Base-by-base conservation (phyloP, 208 protist genomes). In the Wallacemonas sp. region DNA sequence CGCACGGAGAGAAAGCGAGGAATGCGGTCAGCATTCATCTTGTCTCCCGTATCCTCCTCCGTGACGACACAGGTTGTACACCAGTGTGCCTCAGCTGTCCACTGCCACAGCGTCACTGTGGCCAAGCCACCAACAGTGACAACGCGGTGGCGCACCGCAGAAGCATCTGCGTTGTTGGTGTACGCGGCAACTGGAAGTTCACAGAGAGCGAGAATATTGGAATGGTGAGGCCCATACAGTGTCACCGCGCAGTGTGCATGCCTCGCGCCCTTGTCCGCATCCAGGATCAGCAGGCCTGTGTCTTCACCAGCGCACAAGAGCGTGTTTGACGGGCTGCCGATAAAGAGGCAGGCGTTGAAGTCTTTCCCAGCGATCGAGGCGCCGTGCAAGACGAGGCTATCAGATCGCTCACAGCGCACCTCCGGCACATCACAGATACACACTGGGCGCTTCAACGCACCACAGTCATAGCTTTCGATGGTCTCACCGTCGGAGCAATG, bases 241-340 rank as follows among this genome's bases (percentile, higher is more conserved):
- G n/a, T 19, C 15, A 54, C 26, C 0, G 46, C 3, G 26, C 9
- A 41, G 17, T 19, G 5, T 49, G 17, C 5, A 14, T 6, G 44
- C 12, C 44, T 26, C 28, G 30, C 33, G 30, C 30, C 12, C 9
- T 21, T 31, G 45, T 39, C 17, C 41, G 17, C 14, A 45, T 36
- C 14, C 67, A 53, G 14, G 77, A 84, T 38, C n/a, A 62, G 67
- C 0, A 94, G 19, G 24, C 72, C 81, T 41, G 80, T 77, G 62
- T 95, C 82, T 54, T 95, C 89, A 61, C 75, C 80, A 19, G 85
- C 89, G 33, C 79, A 71, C 15, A 87, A n/a, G 34, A 90, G 59
- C 11, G 59, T 66, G 11, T 56, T 24, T 6, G 68, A 41, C n/a
- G 75, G 72, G 1, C 49, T 26, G 0, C 73, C 74, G 1, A 86